Evolutionary conservation across 495 filamentous ascomycete species (phyloP), one percentile per base, ranked within the genome.

Genomic region (Cercophora samala): DNA sequence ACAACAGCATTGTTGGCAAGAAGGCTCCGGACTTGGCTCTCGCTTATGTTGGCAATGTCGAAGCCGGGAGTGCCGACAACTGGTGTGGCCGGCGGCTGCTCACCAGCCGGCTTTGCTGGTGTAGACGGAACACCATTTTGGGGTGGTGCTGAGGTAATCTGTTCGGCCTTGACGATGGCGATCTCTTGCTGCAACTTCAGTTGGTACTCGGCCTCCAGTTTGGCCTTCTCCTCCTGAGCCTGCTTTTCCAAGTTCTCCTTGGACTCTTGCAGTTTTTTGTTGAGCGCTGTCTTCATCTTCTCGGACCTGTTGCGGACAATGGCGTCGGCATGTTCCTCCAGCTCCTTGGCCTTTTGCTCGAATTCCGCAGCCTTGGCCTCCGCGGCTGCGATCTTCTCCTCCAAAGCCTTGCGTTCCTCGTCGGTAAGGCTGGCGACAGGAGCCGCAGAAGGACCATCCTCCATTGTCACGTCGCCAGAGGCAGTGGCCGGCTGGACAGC

Each of bases 261-360:
- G 9, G 85, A 80, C 65, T 94, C 90, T 4, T 76, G 80, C 5
- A 96, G 79, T 72, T 89, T 91, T 70, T 84, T 88, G 64, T 88
- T 90, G 66, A 91, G 85, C 13, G 83, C 77, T 21, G 83, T 83
- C 75, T 91, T 93, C 84, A 95, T 86, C 72, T 85, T 87, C 8
- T 93, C 88, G 1, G 88, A 84, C 32, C 91, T 85, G 64, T 83
- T 80, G 69, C 90, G 88, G 62, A 90, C 74, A 64, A 86, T 89
- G 56, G 63, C 72, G 55, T 86, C 81, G 4, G 82, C 74, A 5
- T 81, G 78, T 0, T 88, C 83, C 64, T 89, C 86, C 18, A 85
- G 69, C 26, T 83, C 79, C 64, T 78, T 76, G 21, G 80, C 80
- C 65, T 86, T 84, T 56, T 82, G 75, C 46, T 89, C 83, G 54